These are phyloP conservation scores for Colletotrichum eleusines DNA, from an alignment of 2,329 filamentous ascomycete species.

Conservation along the genomic window DNA sequence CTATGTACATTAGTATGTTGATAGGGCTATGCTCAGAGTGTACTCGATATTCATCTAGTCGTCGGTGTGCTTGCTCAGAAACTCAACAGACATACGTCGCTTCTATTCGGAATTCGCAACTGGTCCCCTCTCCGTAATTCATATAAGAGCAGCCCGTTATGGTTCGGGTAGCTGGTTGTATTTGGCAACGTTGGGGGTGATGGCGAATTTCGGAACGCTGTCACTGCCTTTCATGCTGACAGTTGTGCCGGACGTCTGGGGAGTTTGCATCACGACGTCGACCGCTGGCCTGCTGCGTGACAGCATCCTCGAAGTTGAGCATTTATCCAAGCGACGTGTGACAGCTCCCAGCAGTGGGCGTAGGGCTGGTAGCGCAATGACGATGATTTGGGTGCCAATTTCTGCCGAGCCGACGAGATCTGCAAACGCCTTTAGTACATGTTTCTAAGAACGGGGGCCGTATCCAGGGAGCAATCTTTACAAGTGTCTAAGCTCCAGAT, in stretches of 20 bases:
- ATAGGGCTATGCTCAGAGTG: background rate
- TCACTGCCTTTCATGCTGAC: background rate
- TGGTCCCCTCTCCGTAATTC: background rate
- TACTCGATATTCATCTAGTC: too few relatives aligned
- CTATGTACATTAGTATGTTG: background rate
- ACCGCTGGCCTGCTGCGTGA: background rate
- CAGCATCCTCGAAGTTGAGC: background rate
- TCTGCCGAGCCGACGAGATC: constrained; percentile 7
- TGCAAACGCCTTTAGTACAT: background rate
- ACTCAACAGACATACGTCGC: background rate
- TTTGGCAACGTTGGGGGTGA: background rate
- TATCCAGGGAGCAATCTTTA: background rate
- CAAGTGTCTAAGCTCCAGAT: background rate
- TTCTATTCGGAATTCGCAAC: background rate
- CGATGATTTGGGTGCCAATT: constrained; percentile 1
- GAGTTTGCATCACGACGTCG: background rate
- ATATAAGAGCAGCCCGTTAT: background rate
- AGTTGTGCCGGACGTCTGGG: background rate
- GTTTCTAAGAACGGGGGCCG: too few relatives aligned
- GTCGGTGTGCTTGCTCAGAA: background rate
- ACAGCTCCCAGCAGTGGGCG: background rate
- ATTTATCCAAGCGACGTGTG: background rate
- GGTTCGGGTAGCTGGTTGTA: background rate
- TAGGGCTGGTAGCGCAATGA: constrained; percentile 1
- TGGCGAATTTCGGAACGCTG: too few relatives aligned